Conservation (phyloP, 768 basidiomycete species). For the Lanmaoa rubissima region DNA sequence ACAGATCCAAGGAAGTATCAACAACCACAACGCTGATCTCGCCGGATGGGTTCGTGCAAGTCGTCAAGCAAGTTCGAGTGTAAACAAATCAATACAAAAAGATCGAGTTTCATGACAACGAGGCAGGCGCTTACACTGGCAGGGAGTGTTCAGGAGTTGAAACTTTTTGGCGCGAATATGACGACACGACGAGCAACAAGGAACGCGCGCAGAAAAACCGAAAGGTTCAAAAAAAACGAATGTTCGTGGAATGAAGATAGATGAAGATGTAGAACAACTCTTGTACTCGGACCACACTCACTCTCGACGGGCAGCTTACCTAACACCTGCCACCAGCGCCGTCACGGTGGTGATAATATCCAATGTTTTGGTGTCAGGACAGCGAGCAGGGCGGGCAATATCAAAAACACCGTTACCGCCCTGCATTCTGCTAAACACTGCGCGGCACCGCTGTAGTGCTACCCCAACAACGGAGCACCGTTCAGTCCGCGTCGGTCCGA, state of each 20-base stretch:
- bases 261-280: background rate
- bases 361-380: background rate
- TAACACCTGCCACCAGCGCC: background rate
- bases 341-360: background rate
- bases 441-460: background rate
- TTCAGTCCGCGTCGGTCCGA: background rate
- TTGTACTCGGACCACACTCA: no score
- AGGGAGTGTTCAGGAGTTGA: background rate
- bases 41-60: slow-evolving; percentile 24
- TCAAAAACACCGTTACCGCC: background rate
- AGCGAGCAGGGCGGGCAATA: background rate
- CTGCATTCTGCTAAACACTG: background rate
- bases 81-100: slow-evolving; percentile 35
- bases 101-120: slow-evolving; percentile 17
- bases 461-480: background rate
- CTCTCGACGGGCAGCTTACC: background rate
- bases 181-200: background rate
- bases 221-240: background rate
- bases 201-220: background rate
- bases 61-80: slow-evolving; percentile 27
- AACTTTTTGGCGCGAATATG: background rate
- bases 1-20: slow-evolving; percentile 20
- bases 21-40: slow-evolving; percentile 16
- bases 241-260: background rate
- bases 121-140: slow-evolving; percentile 18